Evolutionary conservation across 345 rosid species (phyloP), one percentile per base, ranked within the genome.

Genomic region (Rhodamnia argentea): DNA sequence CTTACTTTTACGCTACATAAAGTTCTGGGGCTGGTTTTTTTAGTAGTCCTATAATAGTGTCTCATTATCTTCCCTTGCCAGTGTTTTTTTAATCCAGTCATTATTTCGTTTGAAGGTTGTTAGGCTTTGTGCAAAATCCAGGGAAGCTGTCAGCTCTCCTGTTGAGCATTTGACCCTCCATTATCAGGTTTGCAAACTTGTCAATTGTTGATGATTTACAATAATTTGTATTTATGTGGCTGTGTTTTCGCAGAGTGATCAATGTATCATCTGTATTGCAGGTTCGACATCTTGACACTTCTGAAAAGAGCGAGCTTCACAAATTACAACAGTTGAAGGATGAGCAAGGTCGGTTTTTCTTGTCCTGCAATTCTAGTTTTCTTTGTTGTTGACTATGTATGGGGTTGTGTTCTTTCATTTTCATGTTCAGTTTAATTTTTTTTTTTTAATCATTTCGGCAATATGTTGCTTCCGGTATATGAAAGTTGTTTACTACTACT

Each of bases 101-200:
- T 14, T 42, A 23, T 82, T n/a, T 57, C 56, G 82, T 58, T 52
- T 55, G 86, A 88, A 96, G 99, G 99, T 98, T 86, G 98, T 98
- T 88, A 94, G 99, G 84, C 96, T 98, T 52, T 98, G 99, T 92
- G 99, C 99, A 78, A 98, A 98, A 88, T 98, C 99, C 83, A 96
- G 99, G 92, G 99, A 98, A 90, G 99, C 99, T 85, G 99, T 98
- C 22, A 96, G 99, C 88, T 96, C 99, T 85, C 99, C 99, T 70
- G 98, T 98, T 88, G 99, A 98, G 91, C 98, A 98, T 94, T 92
- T 98, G 89, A 98, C 99, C 83, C 98, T 98, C 86, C 99, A 98
- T 87, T 98, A 98, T 94, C 99, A 98, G 99, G 99, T 98, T 90
- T 86, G 91, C 86, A 18, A 70, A 52, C 29, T 89, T 26, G 86